Evolutionary conservation across 805 yeast genomes (phyloP), one percentile per base, ranked within the genome.

Genomic region (Hanseniaspora guilliermondii): DNA sequence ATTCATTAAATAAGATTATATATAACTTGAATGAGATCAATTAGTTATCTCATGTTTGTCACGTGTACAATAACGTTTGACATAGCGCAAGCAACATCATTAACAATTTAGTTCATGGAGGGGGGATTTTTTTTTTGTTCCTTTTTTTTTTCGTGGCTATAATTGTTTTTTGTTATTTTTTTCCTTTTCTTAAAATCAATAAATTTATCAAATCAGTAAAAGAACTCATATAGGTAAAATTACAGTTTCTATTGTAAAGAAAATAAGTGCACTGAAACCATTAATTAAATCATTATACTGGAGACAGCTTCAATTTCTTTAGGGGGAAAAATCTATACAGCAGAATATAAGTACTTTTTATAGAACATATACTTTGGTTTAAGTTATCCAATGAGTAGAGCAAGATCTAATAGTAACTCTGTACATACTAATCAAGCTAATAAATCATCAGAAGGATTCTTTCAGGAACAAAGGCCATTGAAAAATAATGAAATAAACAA

Each of bases 371-470:
- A 30, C 6, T 25, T 7, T 30, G 14, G 33, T 14, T 30, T 6
- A 30, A 27, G 21, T 38, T 25, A 11, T n/a, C 35, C 6, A 6
- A 50, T 50, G 54, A 44, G 48, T 17, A 42, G 49, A 37, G 38
- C 49, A n/a, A 42, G 55, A 36, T 52, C 55, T 4, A 44, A 52
- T 35, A 52, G 55, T 17, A 52, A 44, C 36, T 52, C 55, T 35
- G 14, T 52, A 1, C 30, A 44, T 17, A 44, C 19, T 19, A 24
- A 19, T 27, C 37, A 30, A 14, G 21, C 27, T 14, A 27, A 27
- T 14, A 42, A 42, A 42, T 19, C 46, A 6, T 4, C 22, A 17
- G 35, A 42, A 9, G 24, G n/a, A 5, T 25, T 42, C 21, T 44
- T 44, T 49, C 30, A 46, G 30, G 37, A 33, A 22, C 25, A 50